Conservation (phyloP, 768 basidiomycete species). For the Dictyophora rubrovolvata region DNA sequence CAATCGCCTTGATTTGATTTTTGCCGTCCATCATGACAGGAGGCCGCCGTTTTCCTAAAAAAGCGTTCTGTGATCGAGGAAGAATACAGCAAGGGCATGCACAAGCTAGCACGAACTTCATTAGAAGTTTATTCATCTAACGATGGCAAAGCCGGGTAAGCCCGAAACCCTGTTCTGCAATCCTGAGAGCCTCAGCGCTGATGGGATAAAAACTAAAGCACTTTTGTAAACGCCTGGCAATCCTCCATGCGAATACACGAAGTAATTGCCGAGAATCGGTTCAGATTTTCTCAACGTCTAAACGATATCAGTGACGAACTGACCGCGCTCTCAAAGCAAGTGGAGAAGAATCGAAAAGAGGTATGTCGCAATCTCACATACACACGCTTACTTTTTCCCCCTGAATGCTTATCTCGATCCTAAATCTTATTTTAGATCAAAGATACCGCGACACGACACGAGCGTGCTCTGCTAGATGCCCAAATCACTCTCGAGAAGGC, state of each 20-base stretch:
- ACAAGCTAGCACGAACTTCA: conserved; percentile 71
- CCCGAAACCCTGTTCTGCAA: conserved; percentile 11
- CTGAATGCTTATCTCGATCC: background rate
- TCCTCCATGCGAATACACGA: conserved; percentile 84
- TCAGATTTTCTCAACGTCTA: conserved; percentile 76
- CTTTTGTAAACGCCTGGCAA: conserved; percentile 83
- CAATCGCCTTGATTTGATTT: background rate
- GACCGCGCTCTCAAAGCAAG: conserved; percentile 71
- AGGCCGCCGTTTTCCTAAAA: conserved; percentile 87
- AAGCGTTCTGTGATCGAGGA: conserved; percentile 90
- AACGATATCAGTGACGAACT: conserved; percentile 98
- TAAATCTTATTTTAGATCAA: conserved; percentile 55
- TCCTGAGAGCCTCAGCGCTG: background rate
- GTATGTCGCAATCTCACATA: conserved; percentile 30
- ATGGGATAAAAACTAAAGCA: conserved; percentile 13
- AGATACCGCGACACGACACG: conserved; percentile 81
- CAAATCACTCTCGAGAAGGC: conserved; percentile 81
- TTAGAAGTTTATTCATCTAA: conserved; percentile 74
- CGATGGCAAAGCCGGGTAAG: conserved; percentile 93
- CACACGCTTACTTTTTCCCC: background rate
- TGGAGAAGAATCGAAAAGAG: conserved; percentile 88
- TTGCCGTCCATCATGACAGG: conserved; percentile 35
- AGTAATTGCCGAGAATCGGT: conserved; percentile 76
- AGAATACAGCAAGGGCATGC: conserved; percentile 81
- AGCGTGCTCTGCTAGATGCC: conserved; percentile 79